A percentile compares a stretch with the other conserved stretches of the same genome.
Conservation (phyloP, 805 yeast species). For the Hanseniaspora valbyensis region DNA sequence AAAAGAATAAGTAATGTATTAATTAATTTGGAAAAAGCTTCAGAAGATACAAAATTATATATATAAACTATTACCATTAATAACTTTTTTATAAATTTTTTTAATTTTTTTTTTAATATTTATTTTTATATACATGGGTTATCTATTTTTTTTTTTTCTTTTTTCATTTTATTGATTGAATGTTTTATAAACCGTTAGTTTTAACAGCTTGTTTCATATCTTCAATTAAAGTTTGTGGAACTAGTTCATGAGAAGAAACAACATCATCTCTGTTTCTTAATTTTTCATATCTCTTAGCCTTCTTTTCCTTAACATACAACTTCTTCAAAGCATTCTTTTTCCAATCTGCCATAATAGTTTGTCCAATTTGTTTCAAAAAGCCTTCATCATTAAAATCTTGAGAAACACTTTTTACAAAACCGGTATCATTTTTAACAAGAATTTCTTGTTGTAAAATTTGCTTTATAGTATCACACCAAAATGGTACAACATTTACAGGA, state of each 20-base stretch:
- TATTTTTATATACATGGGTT: background rate
- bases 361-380: constrained; percentile 2
- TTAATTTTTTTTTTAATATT: background rate
- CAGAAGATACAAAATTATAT: too few relatives aligned
- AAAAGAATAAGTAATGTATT: constrained; percentile 12
- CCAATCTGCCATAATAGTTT: constrained; percentile 7
- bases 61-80: too few relatives aligned
- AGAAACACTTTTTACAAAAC: background rate
- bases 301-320: background rate
- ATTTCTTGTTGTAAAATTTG: constrained; percentile 6
- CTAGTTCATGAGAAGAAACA: background rate
- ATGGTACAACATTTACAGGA: background rate
- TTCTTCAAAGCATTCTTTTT: constrained; percentile 2
- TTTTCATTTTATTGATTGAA: too few relatives aligned
- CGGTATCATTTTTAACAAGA: background rate
- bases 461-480: constrained; percentile 9
- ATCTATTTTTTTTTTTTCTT: background rate
- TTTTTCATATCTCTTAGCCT: background rate
- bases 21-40: too few relatives aligned
- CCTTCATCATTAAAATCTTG: constrained; percentile 10
- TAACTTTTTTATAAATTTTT: too few relatives aligned
- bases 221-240: background rate
- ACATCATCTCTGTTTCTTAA: background rate
- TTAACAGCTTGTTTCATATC: background rate
- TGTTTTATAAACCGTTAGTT: background rate